A percentile compares a stretch with the other conserved stretches of the same genome.
phyloP scores from a whole-genome alignment of 495 filamentous ascomycete species.

The Penicillium crystallinum region DNA sequence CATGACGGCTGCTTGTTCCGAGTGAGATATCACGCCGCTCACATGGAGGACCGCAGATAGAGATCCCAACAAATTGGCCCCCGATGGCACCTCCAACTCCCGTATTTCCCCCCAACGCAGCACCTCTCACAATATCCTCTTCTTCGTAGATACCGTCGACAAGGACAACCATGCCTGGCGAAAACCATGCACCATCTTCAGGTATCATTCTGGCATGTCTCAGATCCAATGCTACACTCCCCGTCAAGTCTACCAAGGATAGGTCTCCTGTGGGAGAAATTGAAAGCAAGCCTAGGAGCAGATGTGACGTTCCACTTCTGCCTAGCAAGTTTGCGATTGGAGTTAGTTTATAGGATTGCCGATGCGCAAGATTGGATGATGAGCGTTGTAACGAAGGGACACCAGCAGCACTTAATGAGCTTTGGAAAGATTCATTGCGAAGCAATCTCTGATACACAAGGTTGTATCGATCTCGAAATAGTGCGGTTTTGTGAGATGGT shows the following conservation, averaged over 20 bases:
- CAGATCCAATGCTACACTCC: constrained; percentile 78
- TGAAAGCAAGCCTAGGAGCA: constrained; percentile 79
- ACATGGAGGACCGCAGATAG: constrained; percentile 82
- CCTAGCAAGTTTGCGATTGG: constrained; percentile 91
- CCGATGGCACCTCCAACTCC: constrained; percentile 86
- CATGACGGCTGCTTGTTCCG: constrained; percentile 57
- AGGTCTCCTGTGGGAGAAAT: constrained; percentile 77
- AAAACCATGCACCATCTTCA: constrained; percentile 82
- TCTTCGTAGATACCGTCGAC: constrained; percentile 94
- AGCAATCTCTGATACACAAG: constrained; percentile 85
- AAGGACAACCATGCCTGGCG: constrained; percentile 90
- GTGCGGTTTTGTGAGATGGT: constrained; percentile 71
- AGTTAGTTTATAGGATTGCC: constrained; percentile 80
- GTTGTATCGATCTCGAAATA: constrained; percentile 87
- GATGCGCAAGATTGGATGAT: constrained; percentile 45
- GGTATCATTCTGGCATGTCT: constrained; percentile 76
- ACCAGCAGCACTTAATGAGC: constrained; percentile 52
- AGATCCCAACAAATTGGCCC: constrained; percentile 82
- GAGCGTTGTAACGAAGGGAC: constrained; percentile 47
- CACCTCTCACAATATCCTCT: constrained; percentile 63
- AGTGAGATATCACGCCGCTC: constrained; percentile 76
- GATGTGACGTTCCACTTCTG: constrained; percentile 75
- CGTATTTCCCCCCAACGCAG: constrained; percentile 63
- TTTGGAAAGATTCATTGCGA: constrained; percentile 89
- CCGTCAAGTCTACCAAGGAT: constrained; percentile 78